A percentile compares a stretch with the other conserved stretches of the same genome.
Conservation (phyloP, 2,329 filamentous ascomycete genomes). For the Dactylellina cionopaga region DNA sequence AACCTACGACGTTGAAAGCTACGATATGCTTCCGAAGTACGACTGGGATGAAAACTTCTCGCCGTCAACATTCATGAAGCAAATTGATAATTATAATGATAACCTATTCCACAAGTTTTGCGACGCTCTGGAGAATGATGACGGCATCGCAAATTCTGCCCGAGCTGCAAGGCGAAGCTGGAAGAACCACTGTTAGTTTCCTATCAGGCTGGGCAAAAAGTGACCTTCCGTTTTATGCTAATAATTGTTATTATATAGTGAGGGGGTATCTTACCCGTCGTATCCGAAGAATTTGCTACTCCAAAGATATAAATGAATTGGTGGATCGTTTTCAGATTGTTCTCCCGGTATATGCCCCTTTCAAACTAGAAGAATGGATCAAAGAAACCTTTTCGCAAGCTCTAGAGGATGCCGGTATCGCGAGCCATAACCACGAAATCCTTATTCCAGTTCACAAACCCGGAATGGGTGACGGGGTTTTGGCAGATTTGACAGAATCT, state of each 20-base stretch:
- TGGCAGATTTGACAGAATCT: conserved; percentile 19
- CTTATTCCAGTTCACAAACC: conserved; percentile 50
- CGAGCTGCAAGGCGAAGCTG: not conserved
- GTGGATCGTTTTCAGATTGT: conserved; percentile 53
- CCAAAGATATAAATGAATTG: conserved; percentile 45
- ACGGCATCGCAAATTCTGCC: not conserved
- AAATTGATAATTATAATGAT: conserved; percentile 55
- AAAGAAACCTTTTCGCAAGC: conserved; percentile 42
- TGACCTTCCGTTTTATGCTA: too few species aligned
- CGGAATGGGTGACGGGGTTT: conserved; percentile 32
- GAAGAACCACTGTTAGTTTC: conserved; percentile 19
- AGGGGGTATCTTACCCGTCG: conserved; percentile 56
- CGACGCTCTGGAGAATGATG: conserved; percentile 18
- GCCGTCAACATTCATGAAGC: not conserved
- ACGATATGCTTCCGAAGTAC: conserved; percentile 56
- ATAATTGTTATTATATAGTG: too few species aligned
- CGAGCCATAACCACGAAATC: conserved; percentile 20
- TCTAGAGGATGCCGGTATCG: conserved; percentile 30
- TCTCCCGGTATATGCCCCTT: conserved; percentile 49
- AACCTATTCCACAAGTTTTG: conserved; percentile 49
- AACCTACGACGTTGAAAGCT: conserved; percentile 51
- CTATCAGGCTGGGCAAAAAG: too few species aligned
- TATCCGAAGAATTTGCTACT: conserved; percentile 54
- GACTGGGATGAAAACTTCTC: conserved; percentile 53
- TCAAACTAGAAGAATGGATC: conserved; percentile 52